Evolutionary conservation across 805 yeast species (phyloP).

Genomic region (Pichia kluyveri): DNA sequence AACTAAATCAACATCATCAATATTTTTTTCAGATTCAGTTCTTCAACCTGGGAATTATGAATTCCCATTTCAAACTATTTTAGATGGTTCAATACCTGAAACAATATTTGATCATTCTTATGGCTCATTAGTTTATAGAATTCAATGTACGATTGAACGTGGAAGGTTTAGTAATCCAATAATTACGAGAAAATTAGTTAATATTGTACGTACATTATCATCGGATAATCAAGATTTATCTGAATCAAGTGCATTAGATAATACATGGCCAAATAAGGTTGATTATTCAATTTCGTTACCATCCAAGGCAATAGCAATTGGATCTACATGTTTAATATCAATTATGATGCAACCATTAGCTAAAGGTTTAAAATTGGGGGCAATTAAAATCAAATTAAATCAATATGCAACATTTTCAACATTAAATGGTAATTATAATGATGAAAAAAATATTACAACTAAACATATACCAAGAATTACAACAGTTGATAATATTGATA

Average conservation of each 20-base stretch:
- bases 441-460: slow-evolving; percentile 50
- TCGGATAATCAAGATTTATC: slow-evolving; percentile 81
- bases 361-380: slow-evolving; percentile 74
- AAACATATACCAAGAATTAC: slow-evolving; percentile 36
- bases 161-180: slow-evolving; percentile 66
- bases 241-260: slow-evolving; percentile 89
- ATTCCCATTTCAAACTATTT: slow-evolving; percentile 75
- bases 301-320: slow-evolving; percentile 82
- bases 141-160: slow-evolving; percentile 76
- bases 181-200: slow-evolving; percentile 57
- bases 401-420: slow-evolving; percentile 59
- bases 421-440: slow-evolving; percentile 45
- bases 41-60: slow-evolving; percentile 75
- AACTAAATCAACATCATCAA: slow-evolving; percentile 10
- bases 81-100: slow-evolving; percentile 82
- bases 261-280: slow-evolving; percentile 90
- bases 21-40: slow-evolving; percentile 22
- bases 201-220: slow-evolving; percentile 79
- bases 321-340: slow-evolving; percentile 64
- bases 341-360: slow-evolving; percentile 67
- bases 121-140: slow-evolving; percentile 59
- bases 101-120: slow-evolving; percentile 86
- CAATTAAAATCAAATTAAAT: slow-evolving; percentile 55
- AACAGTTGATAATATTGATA: slow-evolving; percentile 28
- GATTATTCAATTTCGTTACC: slow-evolving; percentile 86